These are phyloP conservation scores for Tulasnella sp. DNA, from an alignment of 768 basidiomycete species.

Conservation along the genomic window DNA sequence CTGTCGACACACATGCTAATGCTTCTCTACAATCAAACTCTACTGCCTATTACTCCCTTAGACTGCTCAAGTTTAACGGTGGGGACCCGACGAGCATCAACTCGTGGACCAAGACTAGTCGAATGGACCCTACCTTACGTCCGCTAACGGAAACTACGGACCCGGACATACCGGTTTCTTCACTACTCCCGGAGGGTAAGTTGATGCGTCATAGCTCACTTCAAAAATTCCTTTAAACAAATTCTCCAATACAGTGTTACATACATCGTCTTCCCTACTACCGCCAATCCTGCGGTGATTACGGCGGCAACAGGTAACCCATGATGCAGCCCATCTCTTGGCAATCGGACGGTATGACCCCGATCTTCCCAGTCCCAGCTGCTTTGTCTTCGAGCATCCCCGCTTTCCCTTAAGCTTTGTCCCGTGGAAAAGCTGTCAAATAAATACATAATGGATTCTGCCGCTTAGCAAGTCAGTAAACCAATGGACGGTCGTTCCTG, in stretches of 20 bases:
- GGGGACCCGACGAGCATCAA: not conserved
- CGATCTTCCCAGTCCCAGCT: not conserved
- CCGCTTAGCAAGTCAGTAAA: no score
- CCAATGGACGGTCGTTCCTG: no score
- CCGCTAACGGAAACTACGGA: not conserved
- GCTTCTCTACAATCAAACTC: not conserved
- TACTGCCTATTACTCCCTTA: not conserved
- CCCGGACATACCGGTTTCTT: conserved; percentile 15
- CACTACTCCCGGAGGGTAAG: conserved; percentile 6
- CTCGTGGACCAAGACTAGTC: not conserved
- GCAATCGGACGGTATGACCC: not conserved
- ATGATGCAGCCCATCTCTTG: conserved; percentile 12
- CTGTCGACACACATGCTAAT: not conserved
- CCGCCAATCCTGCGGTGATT: conserved; percentile 3
- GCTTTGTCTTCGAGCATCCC: not conserved
- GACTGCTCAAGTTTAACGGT: not conserved
- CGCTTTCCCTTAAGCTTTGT: not conserved
- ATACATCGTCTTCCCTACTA: conserved; percentile 9
- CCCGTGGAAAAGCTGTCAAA: not conserved
- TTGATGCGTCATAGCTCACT: not conserved
- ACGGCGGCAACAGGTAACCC: conserved; percentile 11
- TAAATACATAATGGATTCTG: no score
- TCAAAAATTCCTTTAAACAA: not conserved
- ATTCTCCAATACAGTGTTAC: not conserved
- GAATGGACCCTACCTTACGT: not conserved